Percentiles rank a stretch among this genome's conserved stretches.
phyloP scores from a whole-genome alignment of 1,284 basidiomycete genomes.

The Cystobasidiaceae sp. region DNA sequence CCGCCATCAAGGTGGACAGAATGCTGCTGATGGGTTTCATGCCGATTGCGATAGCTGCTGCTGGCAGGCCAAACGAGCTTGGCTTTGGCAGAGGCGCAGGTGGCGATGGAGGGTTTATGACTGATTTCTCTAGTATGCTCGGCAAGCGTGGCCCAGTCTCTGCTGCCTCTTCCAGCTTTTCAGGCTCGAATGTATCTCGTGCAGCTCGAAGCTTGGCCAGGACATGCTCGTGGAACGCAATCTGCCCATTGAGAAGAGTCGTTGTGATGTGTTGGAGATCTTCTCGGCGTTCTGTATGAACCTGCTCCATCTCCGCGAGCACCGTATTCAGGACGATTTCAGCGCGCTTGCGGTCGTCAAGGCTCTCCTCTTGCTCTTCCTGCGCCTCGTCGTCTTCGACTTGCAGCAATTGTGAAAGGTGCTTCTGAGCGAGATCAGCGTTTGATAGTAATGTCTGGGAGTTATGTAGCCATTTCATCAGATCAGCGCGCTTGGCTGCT shows the following conservation, averaged over 20 bases:
- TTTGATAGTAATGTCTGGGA: neutral
- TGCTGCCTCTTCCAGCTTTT: conserved; percentile 25
- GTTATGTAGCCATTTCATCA: neutral
- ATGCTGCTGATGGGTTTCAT: conserved; percentile 1
- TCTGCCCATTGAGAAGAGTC: conserved; percentile 24
- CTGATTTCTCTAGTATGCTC: conserved; percentile 29
- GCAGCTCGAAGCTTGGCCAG: conserved; percentile 33
- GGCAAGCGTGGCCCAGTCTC: conserved; percentile 34
- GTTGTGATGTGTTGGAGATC: conserved; percentile 31
- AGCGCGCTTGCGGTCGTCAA: too few species aligned
- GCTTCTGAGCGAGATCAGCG: conserved; percentile 47
- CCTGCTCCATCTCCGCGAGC: conserved; percentile 72
- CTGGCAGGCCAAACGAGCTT: conserved; percentile 17
- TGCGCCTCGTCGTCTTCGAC: conserved; percentile 42
- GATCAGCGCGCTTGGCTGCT: neutral
- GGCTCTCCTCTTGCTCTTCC: conserved; percentile 52
- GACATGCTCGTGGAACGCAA: conserved; percentile 26
- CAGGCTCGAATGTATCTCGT: conserved; percentile 25
- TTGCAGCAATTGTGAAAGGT: conserved; percentile 64
- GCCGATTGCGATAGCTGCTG: neutral
- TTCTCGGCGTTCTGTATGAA: conserved; percentile 39
- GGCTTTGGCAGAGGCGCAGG: neutral
- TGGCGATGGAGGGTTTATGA: neutral
- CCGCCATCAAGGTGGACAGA: neutral
- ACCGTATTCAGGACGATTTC: conserved; percentile 82